Evolutionary conservation across 148 eudicot species (phyloP).

Genomic region (Chenopodium berlandieri): DNA sequence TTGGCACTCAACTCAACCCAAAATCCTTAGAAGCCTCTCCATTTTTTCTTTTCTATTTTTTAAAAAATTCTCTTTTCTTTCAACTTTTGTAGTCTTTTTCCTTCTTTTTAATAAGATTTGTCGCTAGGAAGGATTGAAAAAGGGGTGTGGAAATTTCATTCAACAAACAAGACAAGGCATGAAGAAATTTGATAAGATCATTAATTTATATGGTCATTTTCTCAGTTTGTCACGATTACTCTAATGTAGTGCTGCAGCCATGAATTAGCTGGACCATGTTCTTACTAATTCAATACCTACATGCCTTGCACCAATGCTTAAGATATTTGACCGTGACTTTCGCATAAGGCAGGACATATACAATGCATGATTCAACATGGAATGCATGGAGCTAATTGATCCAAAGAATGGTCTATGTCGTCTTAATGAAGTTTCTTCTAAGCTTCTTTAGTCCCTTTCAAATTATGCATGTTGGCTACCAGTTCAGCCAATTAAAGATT

Average conservation of each 20-base stretch:
- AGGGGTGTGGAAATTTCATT: no score
- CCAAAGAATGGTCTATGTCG: constrained; percentile 1
- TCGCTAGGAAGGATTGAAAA: no score
- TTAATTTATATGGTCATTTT: not conserved
- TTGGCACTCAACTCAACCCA: no score
- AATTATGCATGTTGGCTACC: not conserved
- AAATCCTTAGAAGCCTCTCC: no score
- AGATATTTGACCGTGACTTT: constrained; percentile 3
- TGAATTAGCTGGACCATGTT: not conserved
- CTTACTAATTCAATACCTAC: constrained; percentile 10
- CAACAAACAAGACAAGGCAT: no score
- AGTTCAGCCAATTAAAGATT: not conserved
- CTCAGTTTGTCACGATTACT: not conserved
- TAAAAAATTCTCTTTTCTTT: no score
- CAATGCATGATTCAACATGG: not conserved
- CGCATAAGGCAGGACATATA: not conserved
- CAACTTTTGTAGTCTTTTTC: no score
- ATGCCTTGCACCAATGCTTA: constrained; percentile 11
- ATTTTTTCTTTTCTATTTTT: no score
- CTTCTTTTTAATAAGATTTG: no score
- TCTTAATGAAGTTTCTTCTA: constrained; percentile 7
- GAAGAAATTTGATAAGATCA: not conserved
- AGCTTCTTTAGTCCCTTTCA: constrained; percentile 27
- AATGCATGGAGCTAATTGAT: not conserved
- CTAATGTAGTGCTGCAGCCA: not conserved